Conservation (phyloP, 139 green algal genomes). For the Closterium sp. region DNA sequence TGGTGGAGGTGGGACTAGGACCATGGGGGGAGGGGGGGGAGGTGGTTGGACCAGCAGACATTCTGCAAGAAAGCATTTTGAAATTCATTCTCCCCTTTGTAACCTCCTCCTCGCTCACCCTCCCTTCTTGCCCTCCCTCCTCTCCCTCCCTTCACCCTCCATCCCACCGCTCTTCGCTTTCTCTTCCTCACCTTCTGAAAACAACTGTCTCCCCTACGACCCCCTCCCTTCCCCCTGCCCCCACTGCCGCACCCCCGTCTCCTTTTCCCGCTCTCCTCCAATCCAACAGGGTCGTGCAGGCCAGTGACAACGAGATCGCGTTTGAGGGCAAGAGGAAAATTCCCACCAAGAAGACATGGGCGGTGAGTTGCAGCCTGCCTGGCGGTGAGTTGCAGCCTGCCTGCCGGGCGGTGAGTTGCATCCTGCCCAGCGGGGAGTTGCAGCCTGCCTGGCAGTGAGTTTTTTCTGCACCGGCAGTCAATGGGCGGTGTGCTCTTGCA, state of each 20-base stretch:
- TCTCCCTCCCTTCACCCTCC: neutral
- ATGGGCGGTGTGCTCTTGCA: too few species aligned
- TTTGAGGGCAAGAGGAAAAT: conserved; percentile 53
- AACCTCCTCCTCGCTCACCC: neutral
- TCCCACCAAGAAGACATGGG: conserved; percentile 21
- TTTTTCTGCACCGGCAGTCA: neutral
- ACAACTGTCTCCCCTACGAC: too few species aligned
- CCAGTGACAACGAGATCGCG: conserved; percentile 48
- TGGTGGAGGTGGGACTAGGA: neutral
- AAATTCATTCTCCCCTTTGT: conserved; percentile 10
- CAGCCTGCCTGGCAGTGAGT: too few species aligned
- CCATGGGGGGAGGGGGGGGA: neutral
- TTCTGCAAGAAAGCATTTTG: neutral
- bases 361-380: conserved; percentile 24
- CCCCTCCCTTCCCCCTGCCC: neutral
- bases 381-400: neutral
- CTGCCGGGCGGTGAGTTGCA: neutral
- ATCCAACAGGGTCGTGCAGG: conserved; percentile 17
- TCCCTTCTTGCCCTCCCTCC: too few species aligned
- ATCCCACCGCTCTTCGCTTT: neutral
- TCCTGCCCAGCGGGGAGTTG: too few species aligned
- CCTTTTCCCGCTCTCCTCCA: neutral
- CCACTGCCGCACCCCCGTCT: neutral
- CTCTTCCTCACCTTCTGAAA: neutral
- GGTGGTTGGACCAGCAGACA: neutral